Evolutionary conservation across 768 basidiomycete genomes (phyloP).

Genomic region (Phylloporus scabripes): DNA sequence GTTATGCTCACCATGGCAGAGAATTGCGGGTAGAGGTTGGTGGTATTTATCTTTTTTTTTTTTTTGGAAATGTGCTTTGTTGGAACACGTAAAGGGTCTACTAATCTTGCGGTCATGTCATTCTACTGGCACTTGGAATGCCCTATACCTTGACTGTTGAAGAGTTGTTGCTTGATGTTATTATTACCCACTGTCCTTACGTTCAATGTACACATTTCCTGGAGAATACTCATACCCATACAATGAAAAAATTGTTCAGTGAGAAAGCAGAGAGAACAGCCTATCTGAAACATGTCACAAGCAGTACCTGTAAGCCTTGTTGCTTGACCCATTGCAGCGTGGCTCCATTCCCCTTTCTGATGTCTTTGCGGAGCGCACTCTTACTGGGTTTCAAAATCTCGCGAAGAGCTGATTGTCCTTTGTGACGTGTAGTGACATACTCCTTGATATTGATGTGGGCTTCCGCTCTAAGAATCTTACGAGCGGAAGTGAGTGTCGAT

Average conservation of each 20-base stretch:
- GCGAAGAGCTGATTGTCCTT: conserved; percentile 58
- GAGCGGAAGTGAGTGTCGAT: conserved; percentile 58
- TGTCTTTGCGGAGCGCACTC: conserved; percentile 55
- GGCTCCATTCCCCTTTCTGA: conserved; percentile 44
- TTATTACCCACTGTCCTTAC: neutral
- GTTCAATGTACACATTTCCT: neutral
- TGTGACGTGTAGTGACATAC: conserved; percentile 43
- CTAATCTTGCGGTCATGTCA: neutral
- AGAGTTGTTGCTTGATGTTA: neutral
- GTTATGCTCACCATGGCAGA: conserved; percentile 5
- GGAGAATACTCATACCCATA: neutral
- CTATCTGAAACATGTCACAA: conserved; percentile 48
- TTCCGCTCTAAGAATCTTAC: conserved; percentile 55
- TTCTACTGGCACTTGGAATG: conserved; percentile 12
- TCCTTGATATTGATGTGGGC: conserved; percentile 59
- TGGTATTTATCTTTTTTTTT: conserved; percentile 1
- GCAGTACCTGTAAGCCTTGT: conserved; percentile 55
- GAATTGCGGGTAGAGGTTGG: neutral
- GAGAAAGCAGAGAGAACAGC: neutral
- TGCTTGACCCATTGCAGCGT: conserved; percentile 58
- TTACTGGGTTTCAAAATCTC: conserved; percentile 58
- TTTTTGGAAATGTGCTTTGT: conserved; percentile 9
- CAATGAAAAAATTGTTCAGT: no score
- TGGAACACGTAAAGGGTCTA: no score
- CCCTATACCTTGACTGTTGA: conserved; percentile 18